These are phyloP conservation scores for button mushroom (Agaricus bisporus) DNA, from an alignment of 768 basidiomycete genomes.

Conservation along the genomic window DNA sequence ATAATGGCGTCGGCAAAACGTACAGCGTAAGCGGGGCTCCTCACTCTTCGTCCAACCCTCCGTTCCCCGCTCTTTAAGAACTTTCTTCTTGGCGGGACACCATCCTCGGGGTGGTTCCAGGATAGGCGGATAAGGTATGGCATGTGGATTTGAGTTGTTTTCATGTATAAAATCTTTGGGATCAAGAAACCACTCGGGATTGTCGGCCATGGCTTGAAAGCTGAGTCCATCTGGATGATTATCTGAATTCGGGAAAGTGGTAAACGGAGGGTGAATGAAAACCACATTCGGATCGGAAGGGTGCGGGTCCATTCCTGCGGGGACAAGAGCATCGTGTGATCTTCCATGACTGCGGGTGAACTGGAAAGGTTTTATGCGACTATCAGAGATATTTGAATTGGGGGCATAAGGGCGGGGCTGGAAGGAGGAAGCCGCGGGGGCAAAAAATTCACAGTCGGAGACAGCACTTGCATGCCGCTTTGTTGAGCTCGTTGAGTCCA, in stretches of 20 bases:
- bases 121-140: slow-evolving; percentile 67
- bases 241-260: slow-evolving; percentile 55
- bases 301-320: slow-evolving; percentile 61
- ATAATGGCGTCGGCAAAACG: slow-evolving; percentile 79
- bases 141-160: slow-evolving; percentile 38
- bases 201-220: slow-evolving; percentile 66
- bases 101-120: slow-evolving; percentile 82
- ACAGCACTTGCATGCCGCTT: slow-evolving; percentile 46
- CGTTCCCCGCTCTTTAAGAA: slow-evolving; percentile 58
- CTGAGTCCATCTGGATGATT: slow-evolving; percentile 60
- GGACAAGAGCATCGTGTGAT: slow-evolving; percentile 37
- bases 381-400: slow-evolving; percentile 19
- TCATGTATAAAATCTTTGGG: slow-evolving; percentile 54
- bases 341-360: slow-evolving; percentile 26
- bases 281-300: slow-evolving; percentile 57
- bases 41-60: slow-evolving; percentile 79
- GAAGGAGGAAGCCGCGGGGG: slow-evolving; percentile 57
- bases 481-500: slow-evolving; percentile 18
- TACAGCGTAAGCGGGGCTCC: slow-evolving; percentile 75
- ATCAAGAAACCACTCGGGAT: slow-evolving; percentile 78
- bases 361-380: slow-evolving; percentile 17
- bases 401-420: slow-evolving; percentile 61
- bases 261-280: slow-evolving; percentile 75
- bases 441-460: slow-evolving; percentile 55
- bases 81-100: slow-evolving; percentile 84